Evolutionary conservation across 805 yeast genomes (phyloP).

Genomic region (Geotrichum ghanense): DNA sequence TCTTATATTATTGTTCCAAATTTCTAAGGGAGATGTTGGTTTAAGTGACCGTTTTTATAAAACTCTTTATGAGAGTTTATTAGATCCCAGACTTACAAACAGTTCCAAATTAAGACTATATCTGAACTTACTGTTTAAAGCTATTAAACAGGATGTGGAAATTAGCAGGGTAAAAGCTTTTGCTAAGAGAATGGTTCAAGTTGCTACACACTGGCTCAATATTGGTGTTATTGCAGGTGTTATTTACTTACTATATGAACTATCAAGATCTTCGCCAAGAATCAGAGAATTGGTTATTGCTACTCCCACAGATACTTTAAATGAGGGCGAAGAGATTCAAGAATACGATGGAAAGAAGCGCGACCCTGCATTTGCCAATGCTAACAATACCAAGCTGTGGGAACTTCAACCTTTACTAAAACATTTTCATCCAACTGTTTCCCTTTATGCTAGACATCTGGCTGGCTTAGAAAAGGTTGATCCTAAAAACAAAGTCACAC

Average conservation of each 20-base stretch:
- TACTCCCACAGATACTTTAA: slow-evolving; percentile 32
- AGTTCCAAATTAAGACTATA: slow-evolving; percentile 92
- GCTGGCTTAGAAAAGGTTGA: slow-evolving; percentile 24
- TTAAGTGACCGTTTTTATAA: slow-evolving; percentile 54
- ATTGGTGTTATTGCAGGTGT: slow-evolving; percentile 83
- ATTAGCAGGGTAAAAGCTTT: slow-evolving; percentile 68
- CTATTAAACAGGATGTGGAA: slow-evolving; percentile 60
- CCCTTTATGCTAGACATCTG: slow-evolving; percentile 62
- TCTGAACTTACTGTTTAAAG: slow-evolving; percentile 72
- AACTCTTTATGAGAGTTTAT: slow-evolving; percentile 78
- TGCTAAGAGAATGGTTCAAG: slow-evolving; percentile 80
- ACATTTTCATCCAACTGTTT: slow-evolving; percentile 90
- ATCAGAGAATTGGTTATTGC: slow-evolving; percentile 50
- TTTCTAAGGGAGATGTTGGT: slow-evolving; percentile 42
- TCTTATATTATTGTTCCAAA: slow-evolving; percentile 70
- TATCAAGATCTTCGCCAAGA: slow-evolving; percentile 47
- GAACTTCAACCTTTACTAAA: slow-evolving; percentile 61
- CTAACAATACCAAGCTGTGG: slow-evolving; percentile 75
- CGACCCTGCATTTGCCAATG: slow-evolving; percentile 89
- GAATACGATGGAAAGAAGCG: slow-evolving; percentile 76
- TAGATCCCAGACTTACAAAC: slow-evolving; percentile 71
- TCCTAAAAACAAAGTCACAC: slow-evolving; percentile 33
- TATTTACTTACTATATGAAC: slow-evolving; percentile 59
- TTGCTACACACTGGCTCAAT: slow-evolving; percentile 76
- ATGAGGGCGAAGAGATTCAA: slow-evolving; percentile 27